Conservation (phyloP, 2,329 filamentous ascomycete genomes). For the Thermomyces lanuginosus region DNA sequence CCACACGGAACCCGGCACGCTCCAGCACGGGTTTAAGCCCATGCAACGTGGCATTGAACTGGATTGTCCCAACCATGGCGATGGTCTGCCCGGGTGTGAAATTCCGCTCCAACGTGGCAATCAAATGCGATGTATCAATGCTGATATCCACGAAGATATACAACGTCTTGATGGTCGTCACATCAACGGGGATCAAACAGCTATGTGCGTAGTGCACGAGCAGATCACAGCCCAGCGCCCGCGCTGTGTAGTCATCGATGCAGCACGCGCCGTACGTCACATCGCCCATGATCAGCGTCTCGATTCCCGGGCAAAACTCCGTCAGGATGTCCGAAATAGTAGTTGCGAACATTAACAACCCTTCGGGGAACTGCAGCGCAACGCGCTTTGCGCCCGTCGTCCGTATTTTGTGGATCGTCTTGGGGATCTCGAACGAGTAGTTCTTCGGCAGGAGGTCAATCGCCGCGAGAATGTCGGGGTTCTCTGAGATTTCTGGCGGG, state of each 20-base stretch:
- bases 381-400: slow-evolving; percentile 63
- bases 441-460: slow-evolving; percentile 80
- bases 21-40: slow-evolving; percentile 63
- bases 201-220: slow-evolving; percentile 95
- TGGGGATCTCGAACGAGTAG: slow-evolving; percentile 96
- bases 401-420: slow-evolving; percentile 89
- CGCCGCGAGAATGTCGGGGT: slow-evolving; percentile 71
- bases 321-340: slow-evolving; percentile 94
- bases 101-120: slow-evolving; percentile 76
- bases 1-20: slow-evolving; percentile 63
- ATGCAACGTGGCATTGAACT: slow-evolving; percentile 96
- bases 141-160: slow-evolving; percentile 98
- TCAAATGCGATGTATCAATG: slow-evolving; percentile 76
- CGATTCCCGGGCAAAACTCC: slow-evolving; percentile 78
- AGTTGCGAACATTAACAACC: slow-evolving; percentile 83
- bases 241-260: slow-evolving; percentile 93
- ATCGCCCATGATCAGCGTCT: slow-evolving; percentile 97
- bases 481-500: slow-evolving; percentile 68
- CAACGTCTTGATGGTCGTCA: slow-evolving; percentile 90
- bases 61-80: slow-evolving; percentile 89
- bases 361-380: slow-evolving; percentile 94
- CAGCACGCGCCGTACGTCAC: slow-evolving; percentile 98
- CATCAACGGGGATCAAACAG: slow-evolving; percentile 87
- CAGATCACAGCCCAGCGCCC: slow-evolving; percentile 83
- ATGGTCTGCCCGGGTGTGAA: slow-evolving; percentile 73